Conservation (phyloP, 805 yeast species). For the Komagataella pastoris region DNA sequence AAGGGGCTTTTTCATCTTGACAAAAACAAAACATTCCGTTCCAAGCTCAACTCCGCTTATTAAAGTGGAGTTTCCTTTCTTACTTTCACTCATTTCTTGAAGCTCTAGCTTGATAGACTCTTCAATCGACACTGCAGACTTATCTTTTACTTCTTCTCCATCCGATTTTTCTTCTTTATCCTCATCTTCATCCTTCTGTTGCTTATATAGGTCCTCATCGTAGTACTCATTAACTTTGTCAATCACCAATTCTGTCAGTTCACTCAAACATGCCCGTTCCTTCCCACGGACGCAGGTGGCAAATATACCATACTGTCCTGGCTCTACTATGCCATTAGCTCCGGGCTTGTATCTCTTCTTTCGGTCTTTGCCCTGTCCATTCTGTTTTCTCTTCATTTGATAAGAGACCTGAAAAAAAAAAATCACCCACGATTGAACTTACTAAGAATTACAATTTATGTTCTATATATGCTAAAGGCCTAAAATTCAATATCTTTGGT, state of each 20-base stretch:
- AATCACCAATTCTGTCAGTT: slow-evolving; percentile 43
- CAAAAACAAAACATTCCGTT: slow-evolving; percentile 76
- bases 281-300: slow-evolving; percentile 79
- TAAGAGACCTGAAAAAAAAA: background rate
- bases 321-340: slow-evolving; percentile 50
- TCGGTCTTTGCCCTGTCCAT: background rate
- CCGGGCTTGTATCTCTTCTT: slow-evolving; percentile 26
- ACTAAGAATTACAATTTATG: background rate
- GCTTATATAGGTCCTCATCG: slow-evolving; percentile 11
- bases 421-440: background rate
- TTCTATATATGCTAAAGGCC: background rate
- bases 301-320: slow-evolving; percentile 77
- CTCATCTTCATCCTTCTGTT: slow-evolving; percentile 6
- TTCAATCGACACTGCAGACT: slow-evolving; percentile 48
- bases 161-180: slow-evolving; percentile 9
- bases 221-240: slow-evolving; percentile 37
- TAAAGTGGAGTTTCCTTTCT: slow-evolving; percentile 23
- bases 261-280: slow-evolving; percentile 69
- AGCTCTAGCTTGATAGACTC: slow-evolving; percentile 64
- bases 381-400: slow-evolving; percentile 1
- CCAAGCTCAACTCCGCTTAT: slow-evolving; percentile 50
- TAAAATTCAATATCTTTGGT: slow-evolving; percentile 2
- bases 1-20: slow-evolving; percentile 68
- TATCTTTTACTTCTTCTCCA: slow-evolving; percentile 18
- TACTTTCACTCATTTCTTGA: slow-evolving; percentile 36